These are phyloP conservation scores for Aspergillus ustus DNA, from an alignment of 2,329 filamentous ascomycete genomes.

Conservation along the genomic window DNA sequence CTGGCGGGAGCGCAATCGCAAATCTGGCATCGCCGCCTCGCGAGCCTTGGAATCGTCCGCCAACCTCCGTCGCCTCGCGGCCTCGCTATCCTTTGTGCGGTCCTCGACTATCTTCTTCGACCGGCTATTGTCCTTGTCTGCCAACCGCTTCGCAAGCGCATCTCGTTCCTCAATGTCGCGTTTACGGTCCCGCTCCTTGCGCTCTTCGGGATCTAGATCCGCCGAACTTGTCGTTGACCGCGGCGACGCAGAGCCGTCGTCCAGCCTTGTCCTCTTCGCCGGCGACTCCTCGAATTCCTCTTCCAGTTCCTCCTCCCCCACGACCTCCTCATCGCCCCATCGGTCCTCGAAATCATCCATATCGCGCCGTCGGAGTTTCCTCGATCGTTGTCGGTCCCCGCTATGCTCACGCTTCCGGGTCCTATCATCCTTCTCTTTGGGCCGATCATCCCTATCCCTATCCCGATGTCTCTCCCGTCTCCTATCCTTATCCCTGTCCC, in stretches of 20 bases:
- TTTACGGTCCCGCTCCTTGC: constrained; percentile 62
- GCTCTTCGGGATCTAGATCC: constrained; percentile 65
- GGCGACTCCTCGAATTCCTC: constrained; percentile 70
- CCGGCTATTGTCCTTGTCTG: constrained; percentile 70
- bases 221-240: constrained; percentile 38
- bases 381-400: constrained; percentile 51
- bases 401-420: constrained; percentile 41
- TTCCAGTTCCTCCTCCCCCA: constrained; percentile 50
- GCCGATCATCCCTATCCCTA: constrained; percentile 30
- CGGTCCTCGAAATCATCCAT: constrained; percentile 70
- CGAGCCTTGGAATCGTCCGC: constrained; percentile 71
- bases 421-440: constrained; percentile 39
- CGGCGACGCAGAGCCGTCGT: constrained; percentile 53
- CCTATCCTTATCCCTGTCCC: constrained; percentile 31
- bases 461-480: constrained; percentile 6
- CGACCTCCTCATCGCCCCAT: constrained; percentile 77
- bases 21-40: constrained; percentile 74
- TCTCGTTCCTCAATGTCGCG: constrained; percentile 76
- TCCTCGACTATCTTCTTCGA: constrained; percentile 72
- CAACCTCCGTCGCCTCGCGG: constrained; percentile 64
- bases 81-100: constrained; percentile 60
- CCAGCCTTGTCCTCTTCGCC: constrained; percentile 71
- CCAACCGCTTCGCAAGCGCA: constrained; percentile 77
- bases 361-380: constrained; percentile 57
- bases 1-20: constrained; percentile 83